phyloP scores from a whole-genome alignment of 108 stramenopile species.

The Cyclotella choctawhatcheeana region DNA sequence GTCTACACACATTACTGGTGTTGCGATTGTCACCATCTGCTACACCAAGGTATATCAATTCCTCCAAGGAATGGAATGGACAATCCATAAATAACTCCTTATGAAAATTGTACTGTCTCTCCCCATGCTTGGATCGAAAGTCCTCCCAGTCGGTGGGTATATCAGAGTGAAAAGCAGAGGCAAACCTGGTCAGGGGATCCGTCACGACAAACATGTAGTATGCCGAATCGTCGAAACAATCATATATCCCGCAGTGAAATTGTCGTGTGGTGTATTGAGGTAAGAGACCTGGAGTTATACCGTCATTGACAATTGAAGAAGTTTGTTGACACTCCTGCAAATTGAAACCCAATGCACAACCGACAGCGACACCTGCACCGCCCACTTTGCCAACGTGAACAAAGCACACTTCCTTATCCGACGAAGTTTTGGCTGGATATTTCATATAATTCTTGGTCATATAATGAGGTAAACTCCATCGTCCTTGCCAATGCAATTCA shows the following conservation, averaged over 20 bases:
- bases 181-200: constrained; percentile 22
- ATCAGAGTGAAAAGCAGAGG: constrained; percentile 20
- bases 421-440: neutral
- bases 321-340: neutral
- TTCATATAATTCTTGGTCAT: constrained; percentile 15
- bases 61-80: constrained; percentile 1
- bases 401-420: constrained; percentile 15
- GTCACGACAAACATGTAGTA: constrained; percentile 27
- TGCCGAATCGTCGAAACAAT: constrained; percentile 34
- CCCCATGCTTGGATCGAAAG: neutral
- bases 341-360: constrained; percentile 12
- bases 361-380: constrained; percentile 14
- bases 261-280: constrained; percentile 18
- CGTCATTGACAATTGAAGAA: neutral
- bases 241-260: constrained; percentile 24
- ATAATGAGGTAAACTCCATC: constrained; percentile 5
- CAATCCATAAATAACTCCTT: constrained; percentile 12
- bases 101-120: neutral
- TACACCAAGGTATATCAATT: constrained; percentile 9
- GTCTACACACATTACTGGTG: constrained; percentile 10
- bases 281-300: too few relatives aligned
- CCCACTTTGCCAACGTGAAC: constrained; percentile 15
- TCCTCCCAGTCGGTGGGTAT: constrained; percentile 4
- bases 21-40: constrained; percentile 4
- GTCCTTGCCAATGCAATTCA: constrained; percentile 15